Evolutionary conservation across 2,329 filamentous ascomycete genomes (phyloP), one percentile per base, ranked within the genome.

Genomic region (Dothideomycetes sp.): DNA sequence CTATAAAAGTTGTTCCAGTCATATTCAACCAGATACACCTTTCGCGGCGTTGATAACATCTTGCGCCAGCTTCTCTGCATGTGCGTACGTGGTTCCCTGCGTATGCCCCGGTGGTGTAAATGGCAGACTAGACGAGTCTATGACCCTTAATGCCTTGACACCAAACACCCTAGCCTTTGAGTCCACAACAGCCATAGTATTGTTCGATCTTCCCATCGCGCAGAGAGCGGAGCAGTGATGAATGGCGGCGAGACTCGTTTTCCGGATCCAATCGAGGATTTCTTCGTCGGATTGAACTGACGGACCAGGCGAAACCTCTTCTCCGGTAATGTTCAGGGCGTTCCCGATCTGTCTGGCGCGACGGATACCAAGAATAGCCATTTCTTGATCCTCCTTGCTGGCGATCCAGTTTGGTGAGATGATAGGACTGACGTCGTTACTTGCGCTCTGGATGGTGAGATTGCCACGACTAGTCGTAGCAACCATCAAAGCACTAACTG

Each of bases 61-160:
- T 11, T 31, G 13, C 6, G 18, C 28, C n/a, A 31, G 28, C 31
- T 33, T 33, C 31, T 33, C 31, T 1, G 31, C 31, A 33, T 20
- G 31, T 20, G 17, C 24, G 4, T 58, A 60, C 30, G 53, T 31
- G 10, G 47, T 52, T 39, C 30, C 36, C 49, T 53, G 51, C 8
- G 58, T 56, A 49, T 62, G 58, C 6, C 61, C 60, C 2, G 60
- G 60, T 17, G 58, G 58, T n/a, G 59, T 41, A 7, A 61, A 46
- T 0, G 58, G 47, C 23, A 62, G 55, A 15, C 49, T 47, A 13
- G 45, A 49, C 5, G 56, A 53, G 50, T 67, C 64, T 13, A 63
- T 61, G 1, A 67, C 57, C 17, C 64, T 49, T 28, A 67, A 39
- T 1, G 56, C 55, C 19, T 60, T 41, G 5, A 63, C 54, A 1